Base-by-base conservation (phyloP, 2,329 filamentous ascomycete genomes). In the Monascus ruber region DNA sequence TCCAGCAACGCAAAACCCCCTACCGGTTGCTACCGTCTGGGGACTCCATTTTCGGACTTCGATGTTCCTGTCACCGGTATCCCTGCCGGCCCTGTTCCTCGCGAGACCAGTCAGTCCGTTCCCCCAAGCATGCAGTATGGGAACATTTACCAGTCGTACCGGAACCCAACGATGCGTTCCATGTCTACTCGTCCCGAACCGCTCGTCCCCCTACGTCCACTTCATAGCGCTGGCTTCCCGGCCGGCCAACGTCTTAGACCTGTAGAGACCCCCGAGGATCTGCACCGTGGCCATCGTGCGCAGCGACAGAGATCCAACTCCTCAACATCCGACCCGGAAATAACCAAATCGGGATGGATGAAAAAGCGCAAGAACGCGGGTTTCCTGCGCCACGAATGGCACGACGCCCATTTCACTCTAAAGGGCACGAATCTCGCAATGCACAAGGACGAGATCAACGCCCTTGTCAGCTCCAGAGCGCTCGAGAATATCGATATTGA, bases 61-160 rank as follows among this genome's bases (percentile, higher is more conserved):
- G 89, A 95, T 57, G 79, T 88, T 8, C 88, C 89, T 0, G 66
- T 93, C 42, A 91, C 85, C 1, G 74, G 81, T 2, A 70, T 88
- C 33, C 76, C 77, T 1, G 52, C 78, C 10, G 84, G 81, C 0
- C 84, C 84, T 5, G 71, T 94, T 27, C 73, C 81, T 34, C 82
- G 89, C 37, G 82, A 91, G 54, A 70, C 73, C 35, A 94, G 86
- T 25, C 86, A 94, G 61, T 95, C 88, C 4, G 89, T 95, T 0
- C 89, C 89, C 33, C 89, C 89, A 5, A 81, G 94, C 64, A 94
- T 95, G 87, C 81, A 78, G 58, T 94, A 83, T 68, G 76, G 79
- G 27, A 59, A 68, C 33, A 54, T 47, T 4, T 36, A 37, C 24
- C 33, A 55, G 42, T 52, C 59, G 44, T 47, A 42, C 24, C 42